phyloP scores from a whole-genome alignment of 345 rosid species.

The Noccaea bulbosa region DNA sequence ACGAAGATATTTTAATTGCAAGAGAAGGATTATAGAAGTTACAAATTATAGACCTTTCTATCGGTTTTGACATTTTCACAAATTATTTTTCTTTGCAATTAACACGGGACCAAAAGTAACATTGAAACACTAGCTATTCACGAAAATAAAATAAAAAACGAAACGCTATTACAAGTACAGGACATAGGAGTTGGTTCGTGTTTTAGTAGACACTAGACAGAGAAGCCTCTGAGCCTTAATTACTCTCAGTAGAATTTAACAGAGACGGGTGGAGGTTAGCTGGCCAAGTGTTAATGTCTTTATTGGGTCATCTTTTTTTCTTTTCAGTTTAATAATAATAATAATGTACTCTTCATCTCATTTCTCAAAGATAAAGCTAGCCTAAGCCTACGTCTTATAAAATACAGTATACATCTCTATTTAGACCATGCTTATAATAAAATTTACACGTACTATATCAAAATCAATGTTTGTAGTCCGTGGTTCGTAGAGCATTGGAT shows the following conservation, averaged over 20 bases:
- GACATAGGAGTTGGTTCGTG: not conserved
- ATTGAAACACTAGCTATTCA: no score
- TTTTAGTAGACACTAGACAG: not conserved
- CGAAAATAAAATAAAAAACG: not conserved
- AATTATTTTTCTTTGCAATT: no score
- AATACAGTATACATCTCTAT: not conserved
- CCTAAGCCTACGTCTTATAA: not conserved
- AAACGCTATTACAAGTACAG: not conserved
- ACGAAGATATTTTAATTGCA: not conserved
- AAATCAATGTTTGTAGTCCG: conserved; percentile 8
- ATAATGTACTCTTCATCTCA: conserved; percentile 3
- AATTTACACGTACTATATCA: conserved; percentile 7
- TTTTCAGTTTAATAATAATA: not conserved
- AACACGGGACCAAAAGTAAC: no score
- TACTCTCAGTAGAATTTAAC: conserved; percentile 26
- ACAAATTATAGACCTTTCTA: not conserved
- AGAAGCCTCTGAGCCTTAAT: conserved; percentile 26
- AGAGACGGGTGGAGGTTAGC: conserved; percentile 36
- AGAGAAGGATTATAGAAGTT: not conserved
- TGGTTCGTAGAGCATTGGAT: conserved; percentile 3
- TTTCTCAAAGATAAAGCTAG: not conserved
- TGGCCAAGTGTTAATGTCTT: conserved; percentile 46
- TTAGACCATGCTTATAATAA: not conserved
- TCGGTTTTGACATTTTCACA: not conserved
- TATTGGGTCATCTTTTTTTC: conserved; percentile 25